Percentiles rank a stretch among this genome's conserved stretches.
phyloP scores from a whole-genome alignment of 768 basidiomycete species.

The Boletus vinaceobasis region DNA sequence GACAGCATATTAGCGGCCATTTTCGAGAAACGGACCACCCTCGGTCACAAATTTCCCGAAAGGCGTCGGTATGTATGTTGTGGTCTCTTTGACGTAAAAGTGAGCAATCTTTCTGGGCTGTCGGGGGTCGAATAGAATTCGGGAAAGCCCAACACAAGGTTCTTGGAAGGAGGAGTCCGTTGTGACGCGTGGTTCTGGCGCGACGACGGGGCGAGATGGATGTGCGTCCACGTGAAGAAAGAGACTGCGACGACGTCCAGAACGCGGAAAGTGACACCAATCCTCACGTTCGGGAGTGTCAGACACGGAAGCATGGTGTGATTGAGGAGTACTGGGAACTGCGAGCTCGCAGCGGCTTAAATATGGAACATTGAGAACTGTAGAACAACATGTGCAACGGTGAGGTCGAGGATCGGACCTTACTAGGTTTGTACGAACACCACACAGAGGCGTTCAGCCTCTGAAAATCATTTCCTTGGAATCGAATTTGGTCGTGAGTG shows the following conservation, averaged over 20 bases:
- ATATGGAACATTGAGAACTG: neutral
- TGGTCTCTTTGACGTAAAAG: conserved; percentile 51
- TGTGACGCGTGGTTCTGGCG: conserved; percentile 33
- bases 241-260: conserved; percentile 13
- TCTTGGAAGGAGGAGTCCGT: conserved; percentile 42
- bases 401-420: neutral
- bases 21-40: conserved; percentile 18
- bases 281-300: neutral
- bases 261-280: neutral
- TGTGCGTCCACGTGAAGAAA: conserved; percentile 14
- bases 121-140: conserved; percentile 27
- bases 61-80: conserved; percentile 28
- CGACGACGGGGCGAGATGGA: conserved; percentile 11
- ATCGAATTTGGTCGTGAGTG: neutral
- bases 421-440: no score
- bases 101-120: conserved; percentile 39
- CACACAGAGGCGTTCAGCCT: no score
- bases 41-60: conserved; percentile 29
- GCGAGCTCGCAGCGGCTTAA: neutral
- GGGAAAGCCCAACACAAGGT: conserved; percentile 41
- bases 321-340: neutral
- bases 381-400: neutral
- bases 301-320: neutral
- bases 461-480: neutral
- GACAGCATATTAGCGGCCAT: no score